These are phyloP conservation scores for Fraxinus velutina DNA, from an alignment of 305 asterid genomes.

Conservation along the genomic window DNA sequence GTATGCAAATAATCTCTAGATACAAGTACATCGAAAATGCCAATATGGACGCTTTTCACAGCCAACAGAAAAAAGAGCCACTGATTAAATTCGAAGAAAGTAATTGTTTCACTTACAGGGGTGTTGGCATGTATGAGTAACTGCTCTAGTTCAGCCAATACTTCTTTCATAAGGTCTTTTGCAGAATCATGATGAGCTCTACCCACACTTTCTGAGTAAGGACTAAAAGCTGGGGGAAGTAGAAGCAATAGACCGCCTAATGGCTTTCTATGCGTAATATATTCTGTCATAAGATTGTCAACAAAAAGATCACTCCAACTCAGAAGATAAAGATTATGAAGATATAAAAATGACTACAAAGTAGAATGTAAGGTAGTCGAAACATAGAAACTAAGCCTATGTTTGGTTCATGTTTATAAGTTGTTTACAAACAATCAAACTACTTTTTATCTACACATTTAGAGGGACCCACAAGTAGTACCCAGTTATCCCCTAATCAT, in stretches of 20 bases:
- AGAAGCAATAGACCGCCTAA: conserved; percentile 84
- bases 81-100: neutral
- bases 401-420: neutral
- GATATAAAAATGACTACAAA: conserved; percentile 5
- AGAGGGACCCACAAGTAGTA: neutral
- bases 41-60: neutral
- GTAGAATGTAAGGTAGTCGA: neutral
- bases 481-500: neutral
- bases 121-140: conserved; percentile 68
- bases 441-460: neutral
- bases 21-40: conserved; percentile 13
- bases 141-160: conserved; percentile 58
- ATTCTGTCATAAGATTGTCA: conserved; percentile 57
- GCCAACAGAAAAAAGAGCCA: neutral
- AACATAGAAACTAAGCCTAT: conserved; percentile 11
- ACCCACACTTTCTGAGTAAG: conserved; percentile 36
- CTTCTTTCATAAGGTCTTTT: conserved; percentile 36
- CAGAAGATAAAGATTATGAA: conserved; percentile 4
- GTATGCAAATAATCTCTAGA: conserved; percentile 7
- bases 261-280: conserved; percentile 69
- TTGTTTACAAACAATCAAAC: neutral
- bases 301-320: conserved; percentile 12
- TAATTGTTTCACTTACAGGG: conserved; percentile 59
- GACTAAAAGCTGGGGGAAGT: conserved; percentile 67
- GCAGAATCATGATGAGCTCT: conserved; percentile 39